phyloP scores from a whole-genome alignment of 1,284 basidiomycete species.

The Sporisorium graminicola region DNA sequence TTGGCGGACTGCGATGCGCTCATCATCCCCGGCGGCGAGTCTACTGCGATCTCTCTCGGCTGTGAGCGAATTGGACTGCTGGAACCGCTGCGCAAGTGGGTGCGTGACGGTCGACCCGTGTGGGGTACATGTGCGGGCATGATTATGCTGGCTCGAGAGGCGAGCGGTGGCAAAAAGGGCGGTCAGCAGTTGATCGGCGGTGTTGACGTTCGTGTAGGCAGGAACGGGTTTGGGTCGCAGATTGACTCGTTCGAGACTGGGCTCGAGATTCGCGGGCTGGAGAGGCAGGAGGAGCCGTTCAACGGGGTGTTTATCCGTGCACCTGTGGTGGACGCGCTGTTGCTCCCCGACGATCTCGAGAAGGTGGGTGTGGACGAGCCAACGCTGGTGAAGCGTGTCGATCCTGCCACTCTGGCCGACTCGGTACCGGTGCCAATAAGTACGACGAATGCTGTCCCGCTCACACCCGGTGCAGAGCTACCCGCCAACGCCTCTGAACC shows the following conservation, averaged over 20 bases:
- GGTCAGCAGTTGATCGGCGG: constrained; percentile 89
- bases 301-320: constrained; percentile 95
- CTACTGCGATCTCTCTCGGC: constrained; percentile 90
- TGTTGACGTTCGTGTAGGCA: constrained; percentile 82
- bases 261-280: constrained; percentile 77
- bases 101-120: constrained; percentile 76
- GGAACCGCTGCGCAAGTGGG: constrained; percentile 82
- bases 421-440: constrained; percentile 21
- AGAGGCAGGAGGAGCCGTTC: constrained; percentile 76
- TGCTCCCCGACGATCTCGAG: constrained; percentile 42
- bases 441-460: constrained; percentile 18
- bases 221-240: constrained; percentile 80
- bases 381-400: constrained; percentile 38
- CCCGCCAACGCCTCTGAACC: constrained; percentile 19
- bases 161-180: constrained; percentile 81
- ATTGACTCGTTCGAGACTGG: constrained; percentile 90
- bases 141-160: constrained; percentile 79
- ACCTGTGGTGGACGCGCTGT: constrained; percentile 74
- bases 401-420: constrained; percentile 10
- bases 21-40: constrained; percentile 91
- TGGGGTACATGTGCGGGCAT: constrained; percentile 99
- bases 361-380: constrained; percentile 46
- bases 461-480: constrained; percentile 17
- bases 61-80: constrained; percentile 83
- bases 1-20: constrained; percentile 83